Base-by-base conservation (phyloP, 169 alveolate genomes). In the Eimeria acervulina region DNA sequence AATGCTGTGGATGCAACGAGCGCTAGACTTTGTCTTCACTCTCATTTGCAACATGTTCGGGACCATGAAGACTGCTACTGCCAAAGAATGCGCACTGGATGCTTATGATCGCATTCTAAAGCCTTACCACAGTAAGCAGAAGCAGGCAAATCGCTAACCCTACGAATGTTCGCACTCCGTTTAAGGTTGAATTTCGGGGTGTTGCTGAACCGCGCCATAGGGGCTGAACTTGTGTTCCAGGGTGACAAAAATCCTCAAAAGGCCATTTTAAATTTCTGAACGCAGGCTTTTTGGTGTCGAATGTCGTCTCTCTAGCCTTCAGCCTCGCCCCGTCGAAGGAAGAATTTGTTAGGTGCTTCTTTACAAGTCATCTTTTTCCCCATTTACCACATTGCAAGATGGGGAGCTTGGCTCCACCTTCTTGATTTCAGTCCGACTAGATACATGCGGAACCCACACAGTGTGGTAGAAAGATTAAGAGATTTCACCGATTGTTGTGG, bases 1-100 rank as follows among this genome's bases (percentile, higher is more conserved):
- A 5, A 88, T 95, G 81, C 90, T 95, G 47, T 95, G 97, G 97
- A 84, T 95, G 97, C 92, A 90, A 42, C 97, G 97, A 31, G 97
- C 97, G 81, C 72, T 95, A 13, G 97, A 95, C 68, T 95, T 95
- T 42, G 84, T 95, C 80, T 47, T 90, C 55, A 42, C 93, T 4
- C 90, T 95, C 2, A 89, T 95, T 40, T 88, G 81, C 59, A 95
- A 95, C 90, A 81, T 61, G 81, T 72, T 78, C 63, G 83, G 94
- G 28, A 74, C 89, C 31, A 72, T 90, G 91, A 61, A 76, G 85
- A 87, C 51, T 88, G 76, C 90, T 31, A 90, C 87, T 0, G 94
- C 96, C 70, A 95, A 90, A 38, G 95, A 95, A 70, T 87, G 95
- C 55, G 96, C 96, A 17, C 17, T 83, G 26, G 96, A 91, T 47